Conservation (phyloP, 2,329 filamentous ascomycete genomes). For the Aspergillus vadensis region DNA sequence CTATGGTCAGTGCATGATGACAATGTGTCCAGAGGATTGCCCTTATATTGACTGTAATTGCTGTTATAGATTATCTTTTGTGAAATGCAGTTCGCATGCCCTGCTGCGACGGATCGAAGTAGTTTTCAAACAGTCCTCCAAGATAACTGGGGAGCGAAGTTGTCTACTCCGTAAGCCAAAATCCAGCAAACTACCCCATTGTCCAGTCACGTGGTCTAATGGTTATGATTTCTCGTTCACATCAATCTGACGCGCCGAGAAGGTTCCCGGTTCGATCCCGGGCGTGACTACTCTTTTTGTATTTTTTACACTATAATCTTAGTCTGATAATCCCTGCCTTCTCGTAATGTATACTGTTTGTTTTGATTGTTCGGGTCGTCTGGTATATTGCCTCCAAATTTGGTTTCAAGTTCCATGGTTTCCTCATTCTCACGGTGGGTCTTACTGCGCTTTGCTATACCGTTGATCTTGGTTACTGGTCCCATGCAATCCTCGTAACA, state of each 20-base stretch:
- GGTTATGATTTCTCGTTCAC: constrained; percentile 46
- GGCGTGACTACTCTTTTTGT: constrained; percentile 35
- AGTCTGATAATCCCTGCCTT: neutral
- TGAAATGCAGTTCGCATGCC: too few species aligned
- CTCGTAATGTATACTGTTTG: neutral
- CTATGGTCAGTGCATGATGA: too few species aligned
- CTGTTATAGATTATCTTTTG: too few species aligned
- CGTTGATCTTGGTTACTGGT: too few species aligned
- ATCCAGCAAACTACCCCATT: fast-evolving
- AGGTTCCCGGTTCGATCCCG: constrained; percentile 44
- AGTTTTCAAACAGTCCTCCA: too few species aligned
- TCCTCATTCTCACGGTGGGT: neutral
- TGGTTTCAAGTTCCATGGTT: neutral
- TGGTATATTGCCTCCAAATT: neutral
- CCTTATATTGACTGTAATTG: too few species aligned
- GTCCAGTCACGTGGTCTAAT: constrained; percentile 39
- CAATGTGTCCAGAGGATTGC: too few species aligned
- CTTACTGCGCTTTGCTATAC: neutral
- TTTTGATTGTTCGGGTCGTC: neutral
- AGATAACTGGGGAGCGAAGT: too few species aligned
- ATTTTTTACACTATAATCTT: neutral
- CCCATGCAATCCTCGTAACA: too few species aligned
- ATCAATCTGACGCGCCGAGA: constrained; percentile 35
- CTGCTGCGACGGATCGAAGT: too few species aligned
- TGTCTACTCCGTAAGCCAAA: neutral